These are phyloP conservation scores for Cinnamomum chago DNA, from an alignment of 164 flowering plant species.

Conservation along the genomic window DNA sequence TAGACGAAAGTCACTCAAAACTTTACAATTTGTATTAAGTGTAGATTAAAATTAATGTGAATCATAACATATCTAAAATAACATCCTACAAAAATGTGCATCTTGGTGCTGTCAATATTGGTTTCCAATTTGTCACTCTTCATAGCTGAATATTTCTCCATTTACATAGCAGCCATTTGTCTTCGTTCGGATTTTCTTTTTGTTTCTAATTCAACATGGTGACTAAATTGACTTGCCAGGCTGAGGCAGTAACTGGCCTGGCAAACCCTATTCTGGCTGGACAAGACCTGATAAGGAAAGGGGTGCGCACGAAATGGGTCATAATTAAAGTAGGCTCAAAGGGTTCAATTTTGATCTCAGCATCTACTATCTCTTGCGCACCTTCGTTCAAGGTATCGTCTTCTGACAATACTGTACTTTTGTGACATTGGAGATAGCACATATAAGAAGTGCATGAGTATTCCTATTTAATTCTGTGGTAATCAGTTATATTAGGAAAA, in stretches of 20 bases:
- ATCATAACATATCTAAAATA: not conserved
- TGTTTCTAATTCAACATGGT: not conserved
- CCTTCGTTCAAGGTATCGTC: conserved; percentile 85
- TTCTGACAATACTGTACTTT: not conserved
- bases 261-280: conserved; percentile 76
- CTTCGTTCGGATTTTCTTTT: not conserved
- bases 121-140: not conserved
- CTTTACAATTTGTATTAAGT: not conserved
- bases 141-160: not conserved
- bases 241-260: conserved; percentile 85
- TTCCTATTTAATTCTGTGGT: too few relatives aligned
- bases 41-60: not conserved
- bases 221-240: conserved; percentile 40
- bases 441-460: too few relatives aligned
- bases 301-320: conserved; percentile 83
- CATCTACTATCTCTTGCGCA: conserved; percentile 62
- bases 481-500: not conserved
- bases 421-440: not conserved
- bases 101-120: not conserved
- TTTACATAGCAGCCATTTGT: too few relatives aligned
- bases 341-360: conserved; percentile 74
- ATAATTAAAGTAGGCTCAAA: conserved; percentile 83
- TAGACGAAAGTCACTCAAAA: not conserved
- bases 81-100: not conserved
- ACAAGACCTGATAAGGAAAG: conserved; percentile 64